phyloP scores from a whole-genome alignment of 371 early-diverging fungal species.

The Mucor saturninus region DNA sequence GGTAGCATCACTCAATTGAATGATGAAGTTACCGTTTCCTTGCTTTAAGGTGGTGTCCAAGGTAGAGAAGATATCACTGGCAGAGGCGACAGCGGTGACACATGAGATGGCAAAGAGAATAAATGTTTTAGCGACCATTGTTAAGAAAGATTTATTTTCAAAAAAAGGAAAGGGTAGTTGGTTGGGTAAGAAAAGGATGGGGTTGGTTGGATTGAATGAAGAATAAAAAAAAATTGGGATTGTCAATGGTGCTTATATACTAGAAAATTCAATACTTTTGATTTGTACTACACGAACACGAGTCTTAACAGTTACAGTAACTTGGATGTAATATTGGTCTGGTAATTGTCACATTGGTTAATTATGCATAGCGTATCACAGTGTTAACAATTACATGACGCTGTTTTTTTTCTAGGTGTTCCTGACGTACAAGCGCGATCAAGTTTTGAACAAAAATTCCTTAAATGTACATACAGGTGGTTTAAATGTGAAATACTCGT shows the following conservation, averaged over 20 bases:
- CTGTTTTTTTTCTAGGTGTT: too few species aligned
- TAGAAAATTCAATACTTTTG: background rate
- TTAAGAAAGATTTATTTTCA: background rate
- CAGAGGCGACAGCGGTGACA: slow-evolving; percentile 10
- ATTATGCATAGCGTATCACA: too few species aligned
- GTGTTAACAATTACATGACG: too few species aligned
- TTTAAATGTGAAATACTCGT: too few species aligned
- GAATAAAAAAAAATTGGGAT: background rate
- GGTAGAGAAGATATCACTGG: background rate
- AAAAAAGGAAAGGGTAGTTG: background rate
- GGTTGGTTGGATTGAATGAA: background rate
- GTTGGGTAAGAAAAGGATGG: too few species aligned
- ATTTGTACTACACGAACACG: slow-evolving; percentile 10
- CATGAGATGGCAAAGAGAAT: slow-evolving; percentile 20
- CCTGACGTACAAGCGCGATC: too few species aligned
- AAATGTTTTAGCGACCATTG: slow-evolving; percentile 16
- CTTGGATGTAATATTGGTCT: too few species aligned
- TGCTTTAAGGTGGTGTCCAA: slow-evolving; percentile 9
- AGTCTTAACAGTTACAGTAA: too few species aligned
- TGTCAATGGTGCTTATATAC: background rate
- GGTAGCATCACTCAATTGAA: slow-evolving; percentile 32
- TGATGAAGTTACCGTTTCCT: slow-evolving; percentile 40
- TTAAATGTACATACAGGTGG: too few species aligned
- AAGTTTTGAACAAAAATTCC: too few species aligned
- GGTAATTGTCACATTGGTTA: too few species aligned